phyloP scores from a whole-genome alignment of 805 yeast genomes.

The Sugiyamaella smithiae region DNA sequence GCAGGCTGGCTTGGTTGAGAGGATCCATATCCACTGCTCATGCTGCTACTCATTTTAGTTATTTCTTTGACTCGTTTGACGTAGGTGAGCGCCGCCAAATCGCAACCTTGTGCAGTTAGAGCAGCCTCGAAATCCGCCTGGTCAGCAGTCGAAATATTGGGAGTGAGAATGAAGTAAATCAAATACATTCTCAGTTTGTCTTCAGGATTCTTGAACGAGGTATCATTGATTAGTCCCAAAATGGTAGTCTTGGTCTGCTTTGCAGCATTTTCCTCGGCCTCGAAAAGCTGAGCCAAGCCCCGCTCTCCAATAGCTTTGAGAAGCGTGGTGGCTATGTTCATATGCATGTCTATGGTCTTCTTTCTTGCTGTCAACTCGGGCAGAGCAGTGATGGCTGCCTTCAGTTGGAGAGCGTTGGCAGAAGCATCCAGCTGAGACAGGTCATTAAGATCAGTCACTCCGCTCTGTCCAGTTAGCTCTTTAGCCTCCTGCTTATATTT shows the following conservation, averaged over 20 bases:
- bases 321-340: slow-evolving; percentile 86
- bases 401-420: slow-evolving; percentile 40
- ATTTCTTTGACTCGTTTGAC: slow-evolving; percentile 79
- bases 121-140: slow-evolving; percentile 62
- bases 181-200: slow-evolving; percentile 90
- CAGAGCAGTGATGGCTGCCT: slow-evolving; percentile 78
- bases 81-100: slow-evolving; percentile 64
- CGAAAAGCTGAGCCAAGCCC: slow-evolving; percentile 85
- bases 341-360: slow-evolving; percentile 88
- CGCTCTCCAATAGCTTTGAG: slow-evolving; percentile 83
- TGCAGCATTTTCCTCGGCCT: slow-evolving; percentile 79
- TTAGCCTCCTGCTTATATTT: slow-evolving; percentile 84
- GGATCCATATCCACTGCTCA: slow-evolving; percentile 19
- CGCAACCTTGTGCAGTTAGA: slow-evolving; percentile 55
- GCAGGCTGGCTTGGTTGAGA: slow-evolving; percentile 25
- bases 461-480: slow-evolving; percentile 75
- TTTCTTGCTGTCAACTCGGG: slow-evolving; percentile 92
- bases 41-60: slow-evolving; percentile 44
- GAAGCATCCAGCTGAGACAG: slow-evolving; percentile 48
- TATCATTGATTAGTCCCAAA: slow-evolving; percentile 48
- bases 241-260: slow-evolving; percentile 51
- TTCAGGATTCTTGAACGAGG: slow-evolving; percentile 53
- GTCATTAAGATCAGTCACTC: slow-evolving; percentile 68
- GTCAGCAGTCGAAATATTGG: slow-evolving; percentile 46
- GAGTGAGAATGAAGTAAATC: slow-evolving; percentile 54